Conservation (phyloP, 2,329 filamentous ascomycete species). For the Verticillium tricorpus region DNA sequence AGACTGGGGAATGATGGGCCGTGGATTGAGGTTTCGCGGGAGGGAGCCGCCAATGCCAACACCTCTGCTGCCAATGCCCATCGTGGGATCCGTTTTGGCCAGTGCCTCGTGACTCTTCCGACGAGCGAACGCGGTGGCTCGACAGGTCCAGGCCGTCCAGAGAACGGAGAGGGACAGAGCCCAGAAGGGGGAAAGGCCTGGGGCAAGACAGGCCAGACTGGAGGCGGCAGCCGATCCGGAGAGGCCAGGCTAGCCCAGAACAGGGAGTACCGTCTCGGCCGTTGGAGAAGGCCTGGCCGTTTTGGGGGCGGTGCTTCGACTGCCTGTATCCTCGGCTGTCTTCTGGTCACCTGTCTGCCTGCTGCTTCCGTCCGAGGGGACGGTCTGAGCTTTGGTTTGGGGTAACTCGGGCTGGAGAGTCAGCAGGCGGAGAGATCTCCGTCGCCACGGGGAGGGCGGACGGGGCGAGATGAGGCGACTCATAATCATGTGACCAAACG, state of each 20-base stretch:
- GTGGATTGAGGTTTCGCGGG: background rate
- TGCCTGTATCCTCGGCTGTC: background rate
- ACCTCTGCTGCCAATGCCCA: background rate
- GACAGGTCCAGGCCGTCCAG: background rate
- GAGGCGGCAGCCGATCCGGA: background rate
- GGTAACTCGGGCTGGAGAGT: background rate
- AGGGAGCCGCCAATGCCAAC: slow-evolving; percentile 1
- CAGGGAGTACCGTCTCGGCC: background rate
- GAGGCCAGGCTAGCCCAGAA: background rate
- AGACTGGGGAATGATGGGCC: background rate
- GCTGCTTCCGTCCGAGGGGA: background rate
- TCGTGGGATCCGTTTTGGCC: background rate
- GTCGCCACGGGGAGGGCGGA: background rate
- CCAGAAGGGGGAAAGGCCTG: background rate
- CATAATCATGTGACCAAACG: background rate
- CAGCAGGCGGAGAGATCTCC: background rate
- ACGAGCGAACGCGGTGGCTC: background rate
- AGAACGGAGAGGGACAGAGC: background rate
- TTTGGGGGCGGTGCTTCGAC: background rate
- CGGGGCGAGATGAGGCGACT: background rate
- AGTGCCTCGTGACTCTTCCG: background rate
- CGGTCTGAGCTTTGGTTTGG: background rate
- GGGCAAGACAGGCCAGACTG: background rate
- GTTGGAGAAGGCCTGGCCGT: background rate
- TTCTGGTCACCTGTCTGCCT: background rate